These are phyloP conservation scores for Triangularia setosa DNA, from an alignment of 2,329 filamentous ascomycete species.

Conservation along the genomic window DNA sequence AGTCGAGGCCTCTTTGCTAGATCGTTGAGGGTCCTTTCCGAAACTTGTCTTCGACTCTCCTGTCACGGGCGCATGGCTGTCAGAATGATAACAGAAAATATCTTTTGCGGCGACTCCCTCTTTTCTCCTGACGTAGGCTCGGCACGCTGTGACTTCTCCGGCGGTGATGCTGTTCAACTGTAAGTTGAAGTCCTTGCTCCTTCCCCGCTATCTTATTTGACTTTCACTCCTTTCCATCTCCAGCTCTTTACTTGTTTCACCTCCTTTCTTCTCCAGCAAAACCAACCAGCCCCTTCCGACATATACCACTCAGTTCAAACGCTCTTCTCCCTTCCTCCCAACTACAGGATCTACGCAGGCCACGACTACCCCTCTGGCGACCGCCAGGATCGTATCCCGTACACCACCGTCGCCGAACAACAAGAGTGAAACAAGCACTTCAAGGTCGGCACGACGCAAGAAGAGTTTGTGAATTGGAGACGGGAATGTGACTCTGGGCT, in stretches of 20 bases:
- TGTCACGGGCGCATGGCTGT: not conserved
- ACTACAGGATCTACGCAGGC: conserved; percentile 49
- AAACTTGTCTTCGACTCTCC: not conserved
- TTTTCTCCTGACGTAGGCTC: conserved; percentile 51
- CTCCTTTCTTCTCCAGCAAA: no score
- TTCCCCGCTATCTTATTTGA: no score
- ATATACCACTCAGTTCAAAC: conserved; percentile 39
- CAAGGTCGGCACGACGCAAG: conserved; percentile 36
- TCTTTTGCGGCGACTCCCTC: conserved; percentile 52
- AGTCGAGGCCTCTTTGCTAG: not conserved
- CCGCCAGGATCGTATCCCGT: conserved; percentile 33
- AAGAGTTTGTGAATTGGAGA: conserved; percentile 44
- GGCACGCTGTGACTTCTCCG: conserved; percentile 53
- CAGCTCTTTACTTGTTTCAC: not conserved
- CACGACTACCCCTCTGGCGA: conserved; percentile 48
- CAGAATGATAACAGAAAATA: conserved; percentile 34
- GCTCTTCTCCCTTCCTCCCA: conserved; percentile 40
- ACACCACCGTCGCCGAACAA: conserved; percentile 45
- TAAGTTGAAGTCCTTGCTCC: not conserved
- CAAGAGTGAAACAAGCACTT: conserved; percentile 46
- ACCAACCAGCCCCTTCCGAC: not conserved
- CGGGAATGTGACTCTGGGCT: conserved; percentile 41
- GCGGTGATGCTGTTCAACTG: conserved; percentile 43
- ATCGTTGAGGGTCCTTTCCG: not conserved
- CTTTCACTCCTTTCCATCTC: not conserved